Conservation (phyloP, 1,284 basidiomycete genomes). For the Puccinia polysora region DNA sequence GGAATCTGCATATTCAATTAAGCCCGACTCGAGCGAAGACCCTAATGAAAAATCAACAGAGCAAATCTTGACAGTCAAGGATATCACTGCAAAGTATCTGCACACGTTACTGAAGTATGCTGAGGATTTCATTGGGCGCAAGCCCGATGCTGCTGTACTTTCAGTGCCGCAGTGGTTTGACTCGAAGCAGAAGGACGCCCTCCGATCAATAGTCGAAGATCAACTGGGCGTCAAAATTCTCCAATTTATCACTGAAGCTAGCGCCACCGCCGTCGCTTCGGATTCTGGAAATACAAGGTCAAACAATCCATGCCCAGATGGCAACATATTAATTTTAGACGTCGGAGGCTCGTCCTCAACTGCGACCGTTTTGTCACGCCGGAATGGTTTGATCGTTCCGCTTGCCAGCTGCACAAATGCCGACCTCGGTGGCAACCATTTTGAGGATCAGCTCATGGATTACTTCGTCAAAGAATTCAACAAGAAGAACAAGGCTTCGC, state of each 20-base stretch:
- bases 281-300: constrained; percentile 52
- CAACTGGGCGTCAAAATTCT: constrained; percentile 74
- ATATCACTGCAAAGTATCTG: constrained; percentile 71
- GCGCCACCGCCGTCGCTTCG: constrained; percentile 65
- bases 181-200: constrained; percentile 51
- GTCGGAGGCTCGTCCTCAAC: constrained; percentile 60
- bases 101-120: constrained; percentile 78
- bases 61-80: constrained; percentile 49
- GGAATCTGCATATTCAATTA: constrained; percentile 64
- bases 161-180: constrained; percentile 62
- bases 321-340: constrained; percentile 59
- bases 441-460: constrained; percentile 77
- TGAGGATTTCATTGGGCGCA: constrained; percentile 80
- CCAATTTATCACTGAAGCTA: constrained; percentile 74
- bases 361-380: constrained; percentile 57
- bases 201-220: constrained; percentile 54
- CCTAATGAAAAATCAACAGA: constrained; percentile 48
- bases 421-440: constrained; percentile 61
- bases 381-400: constrained; percentile 59
- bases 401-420: constrained; percentile 57
- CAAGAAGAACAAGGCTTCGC: constrained; percentile 77
- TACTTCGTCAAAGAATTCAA: constrained; percentile 96
- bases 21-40: constrained; percentile 55
- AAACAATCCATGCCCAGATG: constrained; percentile 15
- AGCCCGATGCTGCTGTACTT: constrained; percentile 76